Conservation (phyloP, 352 stramenopile species). For the Pythium chondricola region DNA sequence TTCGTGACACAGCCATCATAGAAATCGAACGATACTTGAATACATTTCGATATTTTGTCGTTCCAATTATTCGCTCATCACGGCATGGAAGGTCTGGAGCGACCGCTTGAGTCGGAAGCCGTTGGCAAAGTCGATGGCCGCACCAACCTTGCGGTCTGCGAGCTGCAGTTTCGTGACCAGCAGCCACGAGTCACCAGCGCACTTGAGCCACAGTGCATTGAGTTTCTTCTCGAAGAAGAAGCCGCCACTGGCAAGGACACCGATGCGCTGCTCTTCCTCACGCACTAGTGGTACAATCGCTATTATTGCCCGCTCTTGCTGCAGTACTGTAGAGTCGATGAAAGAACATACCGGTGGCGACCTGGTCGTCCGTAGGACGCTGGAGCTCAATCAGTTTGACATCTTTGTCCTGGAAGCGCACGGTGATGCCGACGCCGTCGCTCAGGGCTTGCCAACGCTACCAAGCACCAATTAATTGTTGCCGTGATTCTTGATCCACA, state of each 20-base stretch:
- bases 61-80: neutral
- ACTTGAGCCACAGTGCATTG: slow-evolving; percentile 68
- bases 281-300: too few species aligned
- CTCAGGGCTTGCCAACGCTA: slow-evolving; percentile 76
- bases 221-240: slow-evolving; percentile 79
- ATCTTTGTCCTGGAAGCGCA: slow-evolving; percentile 54
- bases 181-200: slow-evolving; percentile 45
- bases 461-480: neutral
- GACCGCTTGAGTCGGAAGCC: slow-evolving; percentile 65
- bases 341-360: slow-evolving; percentile 14
- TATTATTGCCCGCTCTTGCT: too few species aligned
- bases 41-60: too few species aligned
- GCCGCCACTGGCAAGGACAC: slow-evolving; percentile 20
- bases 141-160: slow-evolving; percentile 52
- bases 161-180: slow-evolving; percentile 66
- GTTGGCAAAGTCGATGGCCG: slow-evolving; percentile 75
- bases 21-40: too few species aligned
- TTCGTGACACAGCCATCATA: too few species aligned
- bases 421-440: slow-evolving; percentile 60
- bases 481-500: too few species aligned
- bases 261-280: slow-evolving; percentile 11
- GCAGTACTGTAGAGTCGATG: too few species aligned
- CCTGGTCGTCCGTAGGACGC: slow-evolving; percentile 35
- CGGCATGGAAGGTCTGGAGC: slow-evolving; percentile 37
- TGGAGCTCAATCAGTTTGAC: slow-evolving; percentile 67